A percentile compares a stretch with the other conserved stretches of the same genome.
phyloP scores from a whole-genome alignment of 208 protist genomes.

The Crithidia brevicula region DNA sequence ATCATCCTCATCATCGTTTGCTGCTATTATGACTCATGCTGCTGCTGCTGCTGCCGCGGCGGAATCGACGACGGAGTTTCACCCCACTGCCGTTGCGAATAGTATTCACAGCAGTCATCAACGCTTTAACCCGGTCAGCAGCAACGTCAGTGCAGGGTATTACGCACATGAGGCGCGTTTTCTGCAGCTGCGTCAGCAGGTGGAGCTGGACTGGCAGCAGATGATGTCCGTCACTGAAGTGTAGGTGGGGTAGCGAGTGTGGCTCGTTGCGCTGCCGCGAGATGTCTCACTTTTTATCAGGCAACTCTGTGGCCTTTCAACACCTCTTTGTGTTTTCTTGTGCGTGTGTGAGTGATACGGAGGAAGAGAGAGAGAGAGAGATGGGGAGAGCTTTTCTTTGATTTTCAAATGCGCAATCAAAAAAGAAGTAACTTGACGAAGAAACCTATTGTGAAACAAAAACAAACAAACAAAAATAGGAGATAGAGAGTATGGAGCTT shows the following conservation, averaged over 20 bases:
- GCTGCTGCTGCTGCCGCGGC: not conserved
- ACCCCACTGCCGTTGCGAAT: not conserved
- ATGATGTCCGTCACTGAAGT: constrained; percentile 5
- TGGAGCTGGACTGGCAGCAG: constrained; percentile 26
- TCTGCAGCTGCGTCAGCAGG: constrained; percentile 25
- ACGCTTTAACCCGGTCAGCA: constrained; percentile 11
- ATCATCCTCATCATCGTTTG: not conserved
- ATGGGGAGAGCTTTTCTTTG: too few species aligned
- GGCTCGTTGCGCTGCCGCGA: too few species aligned
- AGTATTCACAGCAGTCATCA: not conserved
- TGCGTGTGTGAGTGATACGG: too few species aligned
- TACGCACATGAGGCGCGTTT: constrained; percentile 21
- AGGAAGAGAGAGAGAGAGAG: too few species aligned
- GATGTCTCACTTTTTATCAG: too few species aligned
- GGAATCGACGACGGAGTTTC: constrained; percentile 10
- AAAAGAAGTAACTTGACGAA: too few species aligned
- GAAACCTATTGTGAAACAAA: too few species aligned
- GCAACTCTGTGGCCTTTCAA: too few species aligned
- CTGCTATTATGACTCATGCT: too few species aligned
- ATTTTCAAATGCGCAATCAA: too few species aligned
- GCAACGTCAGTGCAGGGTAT: constrained; percentile 4
- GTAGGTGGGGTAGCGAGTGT: not conserved
- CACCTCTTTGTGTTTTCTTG: not conserved
- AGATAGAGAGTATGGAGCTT: too few species aligned
- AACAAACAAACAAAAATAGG: too few species aligned